Percentiles rank a stretch among this genome's conserved stretches.
Evolutionary conservation across 1,139 yeast species (phyloP).

Genomic region (Hanseniaspora sp.): DNA sequence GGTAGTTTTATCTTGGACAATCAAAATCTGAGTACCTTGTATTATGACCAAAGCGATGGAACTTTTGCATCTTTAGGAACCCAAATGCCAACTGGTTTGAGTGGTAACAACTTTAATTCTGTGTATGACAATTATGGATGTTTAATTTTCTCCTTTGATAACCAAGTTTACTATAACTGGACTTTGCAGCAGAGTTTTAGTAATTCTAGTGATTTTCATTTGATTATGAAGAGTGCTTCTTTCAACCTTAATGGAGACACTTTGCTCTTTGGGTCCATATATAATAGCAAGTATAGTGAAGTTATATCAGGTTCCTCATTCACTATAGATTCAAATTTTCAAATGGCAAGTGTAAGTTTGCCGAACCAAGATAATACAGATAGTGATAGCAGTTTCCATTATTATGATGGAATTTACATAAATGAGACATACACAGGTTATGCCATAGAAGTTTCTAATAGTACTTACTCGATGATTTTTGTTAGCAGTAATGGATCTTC

Average conservation of each 20-base stretch:
- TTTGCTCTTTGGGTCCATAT: slow-evolving; percentile 33
- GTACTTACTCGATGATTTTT: slow-evolving; percentile 28
- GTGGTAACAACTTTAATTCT: slow-evolving; percentile 26
- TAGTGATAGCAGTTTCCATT: not conserved
- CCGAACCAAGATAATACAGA: not conserved
- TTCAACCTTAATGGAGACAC: slow-evolving; percentile 23
- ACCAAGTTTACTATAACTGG: slow-evolving; percentile 23
- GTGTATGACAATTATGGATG: slow-evolving; percentile 12
- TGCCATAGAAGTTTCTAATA: slow-evolving; percentile 23
- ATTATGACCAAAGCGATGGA: slow-evolving; percentile 28
- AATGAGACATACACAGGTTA: slow-evolving; percentile 24
- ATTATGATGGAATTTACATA: slow-evolving; percentile 23
- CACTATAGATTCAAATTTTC: not conserved
- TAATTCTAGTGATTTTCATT: slow-evolving; percentile 23
- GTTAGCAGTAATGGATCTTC: not conserved
- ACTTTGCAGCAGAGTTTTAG: slow-evolving; percentile 20
- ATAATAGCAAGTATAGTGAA: slow-evolving; percentile 2
- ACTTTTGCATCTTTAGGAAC: slow-evolving; percentile 15
- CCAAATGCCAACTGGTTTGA: slow-evolving; percentile 16
- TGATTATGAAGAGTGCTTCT: slow-evolving; percentile 27
- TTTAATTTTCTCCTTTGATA: slow-evolving; percentile 22
- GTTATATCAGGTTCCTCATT: not conserved
- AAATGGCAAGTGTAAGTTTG: not conserved
- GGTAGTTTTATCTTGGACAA: slow-evolving; percentile 21
- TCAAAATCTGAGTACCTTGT: slow-evolving; percentile 17